Evolutionary conservation across 2,329 filamentous ascomycete genomes (phyloP).

Genomic region (Xylaria sp.): DNA sequence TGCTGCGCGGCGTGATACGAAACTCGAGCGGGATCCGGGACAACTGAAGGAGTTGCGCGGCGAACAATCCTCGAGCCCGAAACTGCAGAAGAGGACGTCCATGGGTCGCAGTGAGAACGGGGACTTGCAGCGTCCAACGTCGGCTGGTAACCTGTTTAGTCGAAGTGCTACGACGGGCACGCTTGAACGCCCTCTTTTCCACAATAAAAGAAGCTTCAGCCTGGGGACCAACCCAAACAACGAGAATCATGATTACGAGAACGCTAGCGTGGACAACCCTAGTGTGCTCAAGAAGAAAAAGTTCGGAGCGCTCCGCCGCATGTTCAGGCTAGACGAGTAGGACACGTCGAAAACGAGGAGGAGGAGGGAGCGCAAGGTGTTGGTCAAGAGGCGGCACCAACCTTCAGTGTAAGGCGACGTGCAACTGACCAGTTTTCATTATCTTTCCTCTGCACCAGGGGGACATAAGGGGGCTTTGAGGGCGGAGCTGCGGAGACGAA

Average conservation of each 20-base stretch:
- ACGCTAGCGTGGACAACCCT: slow-evolving; percentile 45
- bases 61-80: slow-evolving; percentile 52
- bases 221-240: slow-evolving; percentile 46
- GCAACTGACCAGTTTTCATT: background rate
- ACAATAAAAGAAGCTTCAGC: slow-evolving; percentile 44
- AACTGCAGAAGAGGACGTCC: slow-evolving; percentile 59
- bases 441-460: background rate
- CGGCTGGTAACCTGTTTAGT: slow-evolving; percentile 45
- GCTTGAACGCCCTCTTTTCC: slow-evolving; percentile 36
- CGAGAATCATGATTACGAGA: slow-evolving; percentile 25
- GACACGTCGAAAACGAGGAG: slow-evolving; percentile 31
- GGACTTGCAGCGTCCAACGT: slow-evolving; percentile 56
- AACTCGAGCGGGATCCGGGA: slow-evolving; percentile 67
- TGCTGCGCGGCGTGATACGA: slow-evolving; percentile 70
- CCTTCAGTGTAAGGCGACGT: background rate
- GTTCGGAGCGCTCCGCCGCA: slow-evolving; percentile 65
- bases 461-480: no score
- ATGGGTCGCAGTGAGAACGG: slow-evolving; percentile 57
- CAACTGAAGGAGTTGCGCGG: slow-evolving; percentile 62
- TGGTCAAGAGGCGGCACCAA: slow-evolving; percentile 37
- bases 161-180: slow-evolving; percentile 31
- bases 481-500: no score
- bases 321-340: slow-evolving; percentile 67
- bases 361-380: slow-evolving; percentile 37
- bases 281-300: slow-evolving; percentile 62